phyloP scores from a whole-genome alignment of 352 stramenopile genomes.

The Globisporangium carolinianum region DNA sequence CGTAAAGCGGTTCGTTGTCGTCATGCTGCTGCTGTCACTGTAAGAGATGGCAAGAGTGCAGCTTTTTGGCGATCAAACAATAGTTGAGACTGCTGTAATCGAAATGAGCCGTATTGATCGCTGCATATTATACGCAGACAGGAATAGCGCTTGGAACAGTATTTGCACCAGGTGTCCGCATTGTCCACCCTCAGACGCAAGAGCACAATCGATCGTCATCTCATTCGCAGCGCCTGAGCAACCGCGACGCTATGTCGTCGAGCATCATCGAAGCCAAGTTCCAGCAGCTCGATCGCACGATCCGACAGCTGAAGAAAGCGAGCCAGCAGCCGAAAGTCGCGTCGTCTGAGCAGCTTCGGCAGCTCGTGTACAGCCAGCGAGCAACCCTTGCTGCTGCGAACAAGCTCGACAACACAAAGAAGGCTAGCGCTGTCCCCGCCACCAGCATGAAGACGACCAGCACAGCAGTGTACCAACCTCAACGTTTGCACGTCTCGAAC shows the following conservation, averaged over 20 bases:
- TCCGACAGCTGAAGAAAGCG: slow-evolving; percentile 34
- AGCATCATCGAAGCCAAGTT: slow-evolving; percentile 66
- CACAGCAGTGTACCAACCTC: not conserved
- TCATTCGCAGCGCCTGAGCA: too few relatives aligned
- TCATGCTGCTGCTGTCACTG: too few relatives aligned
- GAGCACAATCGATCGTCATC: too few relatives aligned
- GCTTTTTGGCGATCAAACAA: too few relatives aligned
- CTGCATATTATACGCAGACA: too few relatives aligned
- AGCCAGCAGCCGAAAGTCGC: slow-evolving; percentile 18
- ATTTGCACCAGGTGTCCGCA: too few relatives aligned
- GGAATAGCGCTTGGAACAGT: too few relatives aligned
- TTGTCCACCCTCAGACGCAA: too few relatives aligned
- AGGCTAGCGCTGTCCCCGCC: not conserved
- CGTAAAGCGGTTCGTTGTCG: too few relatives aligned
- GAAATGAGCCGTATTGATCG: too few relatives aligned
- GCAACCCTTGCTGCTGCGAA: not conserved
- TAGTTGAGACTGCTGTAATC: too few relatives aligned
- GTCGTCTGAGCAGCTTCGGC: slow-evolving; percentile 42
- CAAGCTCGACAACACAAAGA: not conserved
- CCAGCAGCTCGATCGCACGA: slow-evolving; percentile 43
- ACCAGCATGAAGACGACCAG: not conserved
- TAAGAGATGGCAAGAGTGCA: too few relatives aligned
- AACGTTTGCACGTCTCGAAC: slow-evolving; percentile 2
- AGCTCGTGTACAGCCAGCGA: slow-evolving; percentile 32
- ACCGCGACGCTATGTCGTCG: slow-evolving; percentile 31